phyloP scores from a whole-genome alignment of 1,284 basidiomycete species.

The Moesziomyces aphidis region DNA sequence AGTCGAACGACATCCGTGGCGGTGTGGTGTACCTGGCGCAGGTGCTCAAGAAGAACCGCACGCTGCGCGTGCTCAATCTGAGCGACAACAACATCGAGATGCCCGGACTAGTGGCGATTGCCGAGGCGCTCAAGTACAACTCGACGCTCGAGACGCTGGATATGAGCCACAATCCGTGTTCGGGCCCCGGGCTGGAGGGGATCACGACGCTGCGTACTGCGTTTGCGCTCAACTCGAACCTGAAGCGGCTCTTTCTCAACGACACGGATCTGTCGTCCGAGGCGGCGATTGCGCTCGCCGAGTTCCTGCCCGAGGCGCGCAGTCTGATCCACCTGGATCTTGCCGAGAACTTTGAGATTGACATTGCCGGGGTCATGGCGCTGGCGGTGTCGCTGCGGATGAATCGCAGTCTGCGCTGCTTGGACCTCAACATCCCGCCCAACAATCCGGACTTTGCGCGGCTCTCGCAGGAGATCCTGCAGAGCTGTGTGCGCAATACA shows the following conservation, averaged over 20 bases:
- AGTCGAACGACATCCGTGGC: constrained; percentile 84
- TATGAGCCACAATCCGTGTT: constrained; percentile 91
- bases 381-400: constrained; percentile 83
- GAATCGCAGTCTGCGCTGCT: constrained; percentile 86
- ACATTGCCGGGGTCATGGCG: constrained; percentile 91
- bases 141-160: constrained; percentile 92
- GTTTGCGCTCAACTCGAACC: constrained; percentile 89
- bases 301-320: constrained; percentile 91
- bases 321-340: constrained; percentile 82
- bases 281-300: constrained; percentile 92
- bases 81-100: constrained; percentile 93
- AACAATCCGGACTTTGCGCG: constrained; percentile 87
- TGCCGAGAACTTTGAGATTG: constrained; percentile 72
- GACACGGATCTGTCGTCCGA: constrained; percentile 83
- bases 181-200: constrained; percentile 85
- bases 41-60: constrained; percentile 93
- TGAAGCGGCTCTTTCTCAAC: constrained; percentile 91
- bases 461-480: constrained; percentile 72
- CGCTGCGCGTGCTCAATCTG: constrained; percentile 91
- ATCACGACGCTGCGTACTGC: constrained; percentile 75
- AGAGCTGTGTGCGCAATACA: constrained; percentile 79
- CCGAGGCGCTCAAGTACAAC: constrained; percentile 96
- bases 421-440: constrained; percentile 89
- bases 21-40: constrained; percentile 92
- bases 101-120: constrained; percentile 80